Conservation (phyloP, 257 asterid species). For the Solanum chaucha region DNA sequence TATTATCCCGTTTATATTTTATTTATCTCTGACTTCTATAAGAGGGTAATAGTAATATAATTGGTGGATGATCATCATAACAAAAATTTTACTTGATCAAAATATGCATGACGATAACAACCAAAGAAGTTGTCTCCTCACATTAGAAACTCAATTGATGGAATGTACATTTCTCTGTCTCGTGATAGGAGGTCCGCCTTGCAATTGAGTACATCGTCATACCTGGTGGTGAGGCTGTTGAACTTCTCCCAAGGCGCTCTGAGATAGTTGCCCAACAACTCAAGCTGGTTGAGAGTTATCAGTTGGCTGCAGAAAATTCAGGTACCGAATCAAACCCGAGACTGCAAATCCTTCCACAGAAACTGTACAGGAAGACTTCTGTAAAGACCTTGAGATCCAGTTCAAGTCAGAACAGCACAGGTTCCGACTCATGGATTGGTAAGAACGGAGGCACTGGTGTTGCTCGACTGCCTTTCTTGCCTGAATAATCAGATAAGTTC, state of each 20-base stretch:
- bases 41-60: not conserved
- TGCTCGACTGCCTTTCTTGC: conserved; percentile 57
- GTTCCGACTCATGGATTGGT: conserved; percentile 8
- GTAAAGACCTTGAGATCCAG: conserved; percentile 3
- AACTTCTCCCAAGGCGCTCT: conserved; percentile 92
- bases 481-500: conserved; percentile 28
- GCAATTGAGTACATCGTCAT: conserved; percentile 96
- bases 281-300: conserved; percentile 83
- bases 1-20: not conserved
- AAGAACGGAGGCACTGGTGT: conserved; percentile 25
- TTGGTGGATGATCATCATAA: not conserved
- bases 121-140: not conserved
- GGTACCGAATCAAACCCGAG: conserved; percentile 84
- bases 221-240: conserved; percentile 95
- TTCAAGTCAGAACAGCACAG: conserved; percentile 14
- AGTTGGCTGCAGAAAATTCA: conserved; percentile 69
- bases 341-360: conserved; percentile 86
- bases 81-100: not conserved
- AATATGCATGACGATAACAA: not conserved
- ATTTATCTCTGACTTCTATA: not conserved
- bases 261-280: conserved; percentile 88
- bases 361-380: conserved; percentile 28
- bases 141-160: not conserved
- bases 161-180: not conserved
- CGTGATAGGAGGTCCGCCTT: conserved; percentile 73